Evolutionary conservation across 2,329 filamentous ascomycete genomes (phyloP).

Genomic region (Penicillium brasilianum): DNA sequence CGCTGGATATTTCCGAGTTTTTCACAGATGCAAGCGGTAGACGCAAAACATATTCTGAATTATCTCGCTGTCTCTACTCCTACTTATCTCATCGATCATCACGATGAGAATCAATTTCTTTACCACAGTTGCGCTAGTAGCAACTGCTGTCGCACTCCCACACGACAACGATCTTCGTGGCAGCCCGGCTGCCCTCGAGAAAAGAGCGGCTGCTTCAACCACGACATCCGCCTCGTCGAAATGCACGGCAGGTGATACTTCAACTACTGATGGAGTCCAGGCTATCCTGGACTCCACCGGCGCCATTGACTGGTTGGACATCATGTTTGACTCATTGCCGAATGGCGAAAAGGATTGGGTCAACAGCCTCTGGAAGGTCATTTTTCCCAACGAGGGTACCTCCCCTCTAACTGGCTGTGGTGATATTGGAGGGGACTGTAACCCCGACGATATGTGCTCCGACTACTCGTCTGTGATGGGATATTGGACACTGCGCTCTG

Average conservation of each 20-base stretch:
- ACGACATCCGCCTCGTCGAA: neutral
- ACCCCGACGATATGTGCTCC: conserved; percentile 5
- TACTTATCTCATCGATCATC: neutral
- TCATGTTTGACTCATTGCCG: neutral
- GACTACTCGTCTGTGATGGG: neutral
- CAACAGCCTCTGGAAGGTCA: conserved; percentile 2
- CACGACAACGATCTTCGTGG: neutral
- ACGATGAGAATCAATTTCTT: neutral
- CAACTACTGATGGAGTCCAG: neutral
- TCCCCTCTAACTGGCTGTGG: conserved; percentile 8
- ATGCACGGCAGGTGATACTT: neutral
- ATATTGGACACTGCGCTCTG: conserved; percentile 1
- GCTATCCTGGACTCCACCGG: neutral
- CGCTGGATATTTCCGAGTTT: too few relatives aligned
- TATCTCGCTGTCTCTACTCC: neutral
- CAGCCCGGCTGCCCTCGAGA: neutral
- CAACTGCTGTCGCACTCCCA: neutral
- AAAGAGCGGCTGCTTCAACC: neutral
- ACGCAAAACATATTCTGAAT: neutral
- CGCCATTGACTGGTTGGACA: neutral
- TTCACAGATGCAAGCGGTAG: neutral
- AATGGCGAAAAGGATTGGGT: conserved; percentile 6
- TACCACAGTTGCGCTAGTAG: neutral
- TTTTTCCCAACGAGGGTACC: conserved; percentile 4
- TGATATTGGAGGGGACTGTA: conserved; percentile 5